Conservation (phyloP, 495 filamentous ascomycete genomes). For the Penicillium fimorum region DNA sequence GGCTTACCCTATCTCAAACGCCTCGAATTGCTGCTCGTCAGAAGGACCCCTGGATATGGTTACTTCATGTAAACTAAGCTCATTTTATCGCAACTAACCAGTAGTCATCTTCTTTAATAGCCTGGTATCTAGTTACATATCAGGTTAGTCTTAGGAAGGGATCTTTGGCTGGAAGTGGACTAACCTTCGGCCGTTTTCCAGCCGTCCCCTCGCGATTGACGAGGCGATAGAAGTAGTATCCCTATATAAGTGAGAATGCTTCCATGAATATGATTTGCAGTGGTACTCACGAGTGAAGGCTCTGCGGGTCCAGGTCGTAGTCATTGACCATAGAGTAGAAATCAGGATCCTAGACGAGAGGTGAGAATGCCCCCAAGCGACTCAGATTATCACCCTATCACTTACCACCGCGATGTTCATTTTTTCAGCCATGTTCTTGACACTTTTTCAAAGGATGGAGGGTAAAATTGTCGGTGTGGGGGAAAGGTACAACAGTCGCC, state of each 20-base stretch:
- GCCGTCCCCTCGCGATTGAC: constrained; percentile 15
- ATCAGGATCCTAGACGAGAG: constrained; percentile 12
- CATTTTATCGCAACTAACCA: constrained; percentile 12
- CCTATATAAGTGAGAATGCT: constrained; percentile 1
- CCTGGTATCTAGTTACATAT: constrained; percentile 16
- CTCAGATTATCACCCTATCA: not conserved
- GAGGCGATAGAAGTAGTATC: constrained; percentile 19
- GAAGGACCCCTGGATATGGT: constrained; percentile 15
- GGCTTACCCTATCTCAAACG: constrained; percentile 18
- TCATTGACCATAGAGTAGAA: constrained; percentile 11
- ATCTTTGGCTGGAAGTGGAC: not conserved
- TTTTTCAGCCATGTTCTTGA: not conserved
- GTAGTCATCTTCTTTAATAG: constrained; percentile 24
- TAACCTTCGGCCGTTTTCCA: constrained; percentile 23
- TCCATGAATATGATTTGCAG: not conserved
- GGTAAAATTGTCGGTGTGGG: not conserved
- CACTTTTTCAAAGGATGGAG: not conserved
- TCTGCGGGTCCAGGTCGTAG: constrained; percentile 2
- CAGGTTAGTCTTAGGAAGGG: constrained; percentile 1
- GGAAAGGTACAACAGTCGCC: no score
- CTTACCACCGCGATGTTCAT: constrained; percentile 13
- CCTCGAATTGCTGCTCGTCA: constrained; percentile 19
- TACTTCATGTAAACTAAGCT: not conserved
- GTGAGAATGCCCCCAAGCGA: not conserved
- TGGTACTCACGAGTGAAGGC: constrained; percentile 17